phyloP scores from a whole-genome alignment of 2,329 filamentous ascomycete species.

The Diaporthe sp. region DNA sequence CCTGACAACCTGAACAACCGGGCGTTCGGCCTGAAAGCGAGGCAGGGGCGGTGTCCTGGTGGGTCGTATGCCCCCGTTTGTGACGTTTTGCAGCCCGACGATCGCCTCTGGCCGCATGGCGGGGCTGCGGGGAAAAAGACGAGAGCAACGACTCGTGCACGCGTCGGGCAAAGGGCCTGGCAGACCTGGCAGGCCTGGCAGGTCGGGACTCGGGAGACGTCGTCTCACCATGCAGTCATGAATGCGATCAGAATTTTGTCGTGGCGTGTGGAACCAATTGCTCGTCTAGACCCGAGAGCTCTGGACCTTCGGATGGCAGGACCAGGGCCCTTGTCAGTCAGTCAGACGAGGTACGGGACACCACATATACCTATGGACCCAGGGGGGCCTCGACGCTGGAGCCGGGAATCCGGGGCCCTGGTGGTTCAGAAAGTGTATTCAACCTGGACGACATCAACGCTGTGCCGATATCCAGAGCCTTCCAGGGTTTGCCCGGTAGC shows the following conservation, averaged over 20 bases:
- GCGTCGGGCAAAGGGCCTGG: not conserved
- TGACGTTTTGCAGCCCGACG: constrained; percentile 33
- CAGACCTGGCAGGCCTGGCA: too few relatives aligned
- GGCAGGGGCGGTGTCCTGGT: constrained; percentile 24
- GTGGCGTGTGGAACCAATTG: not conserved
- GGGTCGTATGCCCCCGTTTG: constrained; percentile 22
- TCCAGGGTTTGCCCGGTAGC: not conserved
- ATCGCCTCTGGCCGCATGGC: constrained; percentile 26
- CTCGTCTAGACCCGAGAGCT: not conserved
- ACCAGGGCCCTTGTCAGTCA: not conserved
- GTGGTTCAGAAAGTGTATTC: not conserved
- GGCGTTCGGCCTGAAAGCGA: constrained; percentile 15
- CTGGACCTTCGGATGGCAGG: constrained; percentile 16
- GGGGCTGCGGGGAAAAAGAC: constrained; percentile 29
- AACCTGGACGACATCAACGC: not conserved
- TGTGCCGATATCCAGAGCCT: constrained; percentile 21
- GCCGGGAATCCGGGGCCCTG: constrained; percentile 14
- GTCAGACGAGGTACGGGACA: not conserved
- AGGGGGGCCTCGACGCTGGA: constrained; percentile 4
- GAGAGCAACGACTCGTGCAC: constrained; percentile 10
- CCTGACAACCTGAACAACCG: not conserved
- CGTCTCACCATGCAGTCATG: constrained; percentile 9
- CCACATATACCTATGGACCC: not conserved
- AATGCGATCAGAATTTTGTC: constrained; percentile 23
- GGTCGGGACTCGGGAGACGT: not conserved